These are phyloP conservation scores for Clonostachys sp. DNA, from an alignment of 2,329 filamentous ascomycete species.

Conservation along the genomic window DNA sequence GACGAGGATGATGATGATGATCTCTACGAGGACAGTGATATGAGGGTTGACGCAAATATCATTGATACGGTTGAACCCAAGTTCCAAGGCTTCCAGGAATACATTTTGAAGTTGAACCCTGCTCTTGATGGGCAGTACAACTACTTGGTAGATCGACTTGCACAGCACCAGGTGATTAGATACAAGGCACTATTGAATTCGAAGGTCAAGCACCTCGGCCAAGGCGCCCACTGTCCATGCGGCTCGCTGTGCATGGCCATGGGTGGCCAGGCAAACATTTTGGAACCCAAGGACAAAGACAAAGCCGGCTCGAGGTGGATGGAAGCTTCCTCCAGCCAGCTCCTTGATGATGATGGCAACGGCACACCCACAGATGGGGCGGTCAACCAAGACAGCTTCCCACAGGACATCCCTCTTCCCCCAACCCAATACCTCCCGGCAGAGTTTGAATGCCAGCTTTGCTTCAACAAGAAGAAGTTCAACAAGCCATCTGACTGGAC, in stretches of 20 bases:
- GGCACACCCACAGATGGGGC: conserved; percentile 64
- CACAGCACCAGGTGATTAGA: conserved; percentile 72
- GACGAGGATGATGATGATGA: conserved; percentile 60
- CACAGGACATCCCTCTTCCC: conserved; percentile 74
- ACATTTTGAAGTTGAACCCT: conserved; percentile 73
- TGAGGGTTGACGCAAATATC: conserved; percentile 58
- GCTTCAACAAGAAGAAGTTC: conserved; percentile 80
- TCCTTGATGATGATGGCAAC: conserved; percentile 54
- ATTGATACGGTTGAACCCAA: conserved; percentile 69
- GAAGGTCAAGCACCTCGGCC: conserved; percentile 65
- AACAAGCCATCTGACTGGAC: conserved; percentile 95
- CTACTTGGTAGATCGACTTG: conserved; percentile 75
- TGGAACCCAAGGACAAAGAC: conserved; percentile 56
- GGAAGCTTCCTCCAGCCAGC: conserved; percentile 51
- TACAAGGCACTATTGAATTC: conserved; percentile 73
- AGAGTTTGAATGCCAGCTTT: conserved; percentile 85
- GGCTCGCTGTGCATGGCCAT: conserved; percentile 59
- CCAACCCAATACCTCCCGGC: conserved; percentile 74
- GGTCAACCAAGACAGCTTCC: conserved; percentile 71
- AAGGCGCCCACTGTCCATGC: conserved; percentile 57
- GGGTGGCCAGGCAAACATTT: conserved; percentile 59
- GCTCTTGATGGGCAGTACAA: conserved; percentile 44
- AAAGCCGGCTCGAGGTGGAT: conserved; percentile 35
- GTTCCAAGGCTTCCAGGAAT: conserved; percentile 69
- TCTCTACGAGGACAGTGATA: conserved; percentile 49